Conservation (phyloP, 306 rosid species). For the Sicyos baderoa region DNA sequence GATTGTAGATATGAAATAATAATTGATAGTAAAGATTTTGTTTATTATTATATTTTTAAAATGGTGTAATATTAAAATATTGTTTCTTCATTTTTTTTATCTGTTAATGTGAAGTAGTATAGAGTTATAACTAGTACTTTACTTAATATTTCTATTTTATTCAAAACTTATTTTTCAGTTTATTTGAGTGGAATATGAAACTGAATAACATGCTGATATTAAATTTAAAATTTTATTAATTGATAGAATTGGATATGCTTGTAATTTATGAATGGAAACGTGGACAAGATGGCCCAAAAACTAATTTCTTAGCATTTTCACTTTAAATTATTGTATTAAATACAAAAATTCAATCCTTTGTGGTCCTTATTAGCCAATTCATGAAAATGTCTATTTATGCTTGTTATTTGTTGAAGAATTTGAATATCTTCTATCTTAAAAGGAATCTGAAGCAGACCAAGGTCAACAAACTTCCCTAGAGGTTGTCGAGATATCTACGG, state of each 20-base stretch:
- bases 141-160: not conserved
- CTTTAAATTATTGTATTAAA: not conserved
- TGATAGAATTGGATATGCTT: not conserved
- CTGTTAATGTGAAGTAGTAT: not conserved
- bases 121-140: not conserved
- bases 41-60: no score
- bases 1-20: not conserved
- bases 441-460: slow-evolving; percentile 76
- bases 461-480: slow-evolving; percentile 45
- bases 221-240: not conserved
- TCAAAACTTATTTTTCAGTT: not conserved
- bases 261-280: not conserved
- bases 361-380: not conserved
- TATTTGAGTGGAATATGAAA: slow-evolving; percentile 5
- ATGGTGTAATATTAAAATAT: no score
- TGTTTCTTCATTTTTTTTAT: no score
- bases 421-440: slow-evolving; percentile 17
- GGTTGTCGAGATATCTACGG: slow-evolving; percentile 50
- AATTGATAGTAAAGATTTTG: not conserved
- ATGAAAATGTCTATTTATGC: slow-evolving; percentile 12
- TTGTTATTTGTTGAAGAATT: slow-evolving; percentile 7
- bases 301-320: not conserved
- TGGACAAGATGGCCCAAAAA: not conserved
- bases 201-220: not conserved
- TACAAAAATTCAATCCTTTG: not conserved